Conservation (phyloP, 495 filamentous ascomycete species). For the Xylaria sp. region DNA sequence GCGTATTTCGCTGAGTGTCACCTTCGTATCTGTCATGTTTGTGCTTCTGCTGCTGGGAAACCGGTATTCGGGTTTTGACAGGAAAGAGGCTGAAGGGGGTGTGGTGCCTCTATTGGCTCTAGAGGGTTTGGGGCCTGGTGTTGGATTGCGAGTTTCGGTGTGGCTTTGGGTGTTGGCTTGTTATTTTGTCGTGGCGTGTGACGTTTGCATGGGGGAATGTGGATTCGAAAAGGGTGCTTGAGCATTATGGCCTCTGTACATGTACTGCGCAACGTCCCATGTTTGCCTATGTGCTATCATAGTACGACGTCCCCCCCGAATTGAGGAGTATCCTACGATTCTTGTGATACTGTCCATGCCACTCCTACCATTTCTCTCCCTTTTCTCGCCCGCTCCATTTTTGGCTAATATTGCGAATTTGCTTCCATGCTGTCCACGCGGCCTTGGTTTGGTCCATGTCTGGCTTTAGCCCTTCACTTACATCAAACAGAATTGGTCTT, state of each 20-base stretch:
- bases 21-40: constrained; percentile 3
- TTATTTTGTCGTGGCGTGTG: background rate
- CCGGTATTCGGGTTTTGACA: constrained; percentile 1
- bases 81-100: background rate
- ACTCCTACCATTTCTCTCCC: background rate
- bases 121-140: background rate
- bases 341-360: background rate
- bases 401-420: background rate
- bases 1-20: background rate
- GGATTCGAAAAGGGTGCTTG: background rate
- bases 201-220: background rate
- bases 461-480: background rate
- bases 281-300: background rate
- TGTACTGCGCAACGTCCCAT: background rate
- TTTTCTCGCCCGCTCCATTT: background rate
- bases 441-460: background rate
- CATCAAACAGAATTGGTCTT: background rate
- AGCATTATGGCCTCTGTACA: background rate
- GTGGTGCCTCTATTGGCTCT: background rate
- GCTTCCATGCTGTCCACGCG: background rate
- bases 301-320: background rate
- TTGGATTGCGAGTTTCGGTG: constrained; percentile 6
- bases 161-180: background rate
- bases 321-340: background rate
- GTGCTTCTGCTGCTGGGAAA: background rate